A percentile compares a stretch with the other conserved stretches of the same genome.
Evolutionary conservation across 1,284 basidiomycete genomes (phyloP).

Genomic region (Cutaneotrichosporon mucoides): DNA sequence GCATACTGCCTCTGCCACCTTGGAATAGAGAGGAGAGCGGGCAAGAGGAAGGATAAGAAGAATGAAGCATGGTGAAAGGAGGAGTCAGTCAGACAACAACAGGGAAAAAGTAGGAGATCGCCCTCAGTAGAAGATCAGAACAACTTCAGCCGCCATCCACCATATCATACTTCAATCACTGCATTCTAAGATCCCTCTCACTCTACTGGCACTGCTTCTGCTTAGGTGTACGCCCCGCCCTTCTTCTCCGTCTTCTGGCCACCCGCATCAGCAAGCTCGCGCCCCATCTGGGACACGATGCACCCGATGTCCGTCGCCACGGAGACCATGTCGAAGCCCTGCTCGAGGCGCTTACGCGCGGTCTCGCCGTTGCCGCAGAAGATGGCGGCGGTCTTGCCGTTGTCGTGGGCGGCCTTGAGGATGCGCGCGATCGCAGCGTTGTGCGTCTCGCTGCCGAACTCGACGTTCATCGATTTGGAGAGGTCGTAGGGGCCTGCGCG

Average conservation of each 20-base stretch:
- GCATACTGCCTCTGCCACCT: too few species aligned
- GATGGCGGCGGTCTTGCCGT: slow-evolving; percentile 58
- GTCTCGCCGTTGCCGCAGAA: slow-evolving; percentile 55
- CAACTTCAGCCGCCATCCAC: too few species aligned
- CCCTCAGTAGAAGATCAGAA: too few species aligned
- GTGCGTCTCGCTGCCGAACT: slow-evolving; percentile 27
- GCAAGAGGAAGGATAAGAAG: too few species aligned
- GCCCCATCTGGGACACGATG: slow-evolving; percentile 23
- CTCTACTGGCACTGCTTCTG: too few species aligned
- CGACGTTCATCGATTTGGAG: slow-evolving; percentile 46
- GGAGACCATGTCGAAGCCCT: slow-evolving; percentile 55
- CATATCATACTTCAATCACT: too few species aligned
- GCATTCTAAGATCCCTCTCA: too few species aligned
- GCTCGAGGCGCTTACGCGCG: slow-evolving; percentile 53
- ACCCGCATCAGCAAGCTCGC: slow-evolving; percentile 21
- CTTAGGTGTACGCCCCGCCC: slow-evolving; percentile 13
- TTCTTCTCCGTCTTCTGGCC: slow-evolving; percentile 8
- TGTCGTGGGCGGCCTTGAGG: slow-evolving; percentile 55
- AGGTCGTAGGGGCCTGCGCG: slow-evolving; percentile 57
- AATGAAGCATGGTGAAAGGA: too few species aligned
- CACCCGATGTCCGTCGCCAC: slow-evolving; percentile 36
- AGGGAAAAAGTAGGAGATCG: too few species aligned
- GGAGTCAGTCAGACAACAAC: too few species aligned
- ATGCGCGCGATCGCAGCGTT: slow-evolving; percentile 62
- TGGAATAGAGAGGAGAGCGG: too few species aligned